Evolutionary conservation across 176 grass and related monocot genomes (phyloP).

Genomic region (Paspalum vaginatum): DNA sequence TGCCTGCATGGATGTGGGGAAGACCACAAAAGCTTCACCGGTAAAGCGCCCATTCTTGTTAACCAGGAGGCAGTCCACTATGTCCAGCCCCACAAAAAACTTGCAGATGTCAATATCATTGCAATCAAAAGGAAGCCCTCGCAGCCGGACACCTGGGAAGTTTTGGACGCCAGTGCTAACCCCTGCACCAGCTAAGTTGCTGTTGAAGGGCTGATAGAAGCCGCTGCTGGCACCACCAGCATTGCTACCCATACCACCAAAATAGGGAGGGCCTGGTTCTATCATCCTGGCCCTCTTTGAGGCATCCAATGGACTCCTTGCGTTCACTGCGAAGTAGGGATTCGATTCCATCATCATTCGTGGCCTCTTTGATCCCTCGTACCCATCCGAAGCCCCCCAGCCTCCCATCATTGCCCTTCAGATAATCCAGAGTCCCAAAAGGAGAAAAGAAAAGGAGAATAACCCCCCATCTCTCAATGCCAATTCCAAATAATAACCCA

Average conservation of each 20-base stretch:
- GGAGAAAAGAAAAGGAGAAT: constrained; percentile 65
- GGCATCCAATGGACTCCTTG: constrained; percentile 59
- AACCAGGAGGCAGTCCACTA: constrained; percentile 79
- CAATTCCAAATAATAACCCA: constrained; percentile 71
- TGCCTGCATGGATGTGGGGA: constrained; percentile 64
- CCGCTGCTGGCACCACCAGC: constrained; percentile 37
- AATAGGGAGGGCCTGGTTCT: constrained; percentile 63
- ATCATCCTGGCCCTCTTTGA: constrained; percentile 83
- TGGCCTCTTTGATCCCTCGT: constrained; percentile 95
- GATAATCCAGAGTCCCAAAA: constrained; percentile 70
- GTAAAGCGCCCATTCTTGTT: constrained; percentile 86
- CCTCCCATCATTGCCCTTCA: constrained; percentile 94
- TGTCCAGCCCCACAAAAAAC: constrained; percentile 82
- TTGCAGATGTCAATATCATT: constrained; percentile 85
- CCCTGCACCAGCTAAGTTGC: constrained; percentile 52
- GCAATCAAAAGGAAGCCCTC: constrained; percentile 92
- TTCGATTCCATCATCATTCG: constrained; percentile 99
- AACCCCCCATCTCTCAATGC: constrained; percentile 92
- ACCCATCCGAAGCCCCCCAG: constrained; percentile 92
- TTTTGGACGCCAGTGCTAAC: constrained; percentile 53
- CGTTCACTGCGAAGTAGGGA: constrained; percentile 98
- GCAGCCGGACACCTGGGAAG: constrained; percentile 75
- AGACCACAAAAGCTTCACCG: constrained; percentile 85
- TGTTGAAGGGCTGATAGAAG: constrained; percentile 55
- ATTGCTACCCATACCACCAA: constrained; percentile 50